A percentile compares a stretch with the other conserved stretches of the same genome.
These are phyloP conservation scores for Lactarius tabidus DNA, from an alignment of 768 basidiomycete species.

Conservation along the genomic window DNA sequence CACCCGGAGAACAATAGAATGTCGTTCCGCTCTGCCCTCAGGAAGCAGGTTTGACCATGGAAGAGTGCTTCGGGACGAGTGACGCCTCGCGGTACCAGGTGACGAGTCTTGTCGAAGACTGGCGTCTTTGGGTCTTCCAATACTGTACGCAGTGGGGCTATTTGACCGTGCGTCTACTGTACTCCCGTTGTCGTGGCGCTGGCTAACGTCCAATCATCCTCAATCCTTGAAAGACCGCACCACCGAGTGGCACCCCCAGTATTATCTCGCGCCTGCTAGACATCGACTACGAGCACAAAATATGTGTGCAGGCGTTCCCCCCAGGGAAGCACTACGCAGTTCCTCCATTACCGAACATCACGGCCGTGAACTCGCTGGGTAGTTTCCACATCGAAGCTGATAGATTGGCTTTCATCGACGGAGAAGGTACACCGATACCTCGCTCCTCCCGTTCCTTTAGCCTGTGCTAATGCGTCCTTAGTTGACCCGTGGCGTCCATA, in stretches of 20 bases:
- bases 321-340: constrained; percentile 73
- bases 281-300: constrained; percentile 63
- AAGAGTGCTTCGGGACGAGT: constrained; percentile 85
- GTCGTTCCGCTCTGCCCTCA: constrained; percentile 21
- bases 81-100: constrained; percentile 59
- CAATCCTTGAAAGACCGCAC: constrained; percentile 51
- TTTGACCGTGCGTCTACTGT: constrained; percentile 54
- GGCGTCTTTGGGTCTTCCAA: constrained; percentile 90
- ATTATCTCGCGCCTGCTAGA: constrained; percentile 79
- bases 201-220: neutral
- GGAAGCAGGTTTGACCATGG: constrained; percentile 41
- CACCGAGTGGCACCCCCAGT: constrained; percentile 61
- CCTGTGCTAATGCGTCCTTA: constrained; percentile 28
- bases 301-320: constrained; percentile 70
- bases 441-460: neutral
- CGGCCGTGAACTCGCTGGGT: constrained; percentile 78
- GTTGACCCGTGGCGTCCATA: constrained; percentile 91
- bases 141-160: constrained; percentile 97
- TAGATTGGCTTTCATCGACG: constrained; percentile 83
- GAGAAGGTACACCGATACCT: constrained; percentile 50
- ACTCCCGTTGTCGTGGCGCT: neutral
- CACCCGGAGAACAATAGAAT: constrained; percentile 34
- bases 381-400: constrained; percentile 79
- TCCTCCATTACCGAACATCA: constrained; percentile 72
- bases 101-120: constrained; percentile 62